These are phyloP conservation scores for Coffea canephora DNA, from an alignment of 257 asterid species.

Conservation along the genomic window DNA sequence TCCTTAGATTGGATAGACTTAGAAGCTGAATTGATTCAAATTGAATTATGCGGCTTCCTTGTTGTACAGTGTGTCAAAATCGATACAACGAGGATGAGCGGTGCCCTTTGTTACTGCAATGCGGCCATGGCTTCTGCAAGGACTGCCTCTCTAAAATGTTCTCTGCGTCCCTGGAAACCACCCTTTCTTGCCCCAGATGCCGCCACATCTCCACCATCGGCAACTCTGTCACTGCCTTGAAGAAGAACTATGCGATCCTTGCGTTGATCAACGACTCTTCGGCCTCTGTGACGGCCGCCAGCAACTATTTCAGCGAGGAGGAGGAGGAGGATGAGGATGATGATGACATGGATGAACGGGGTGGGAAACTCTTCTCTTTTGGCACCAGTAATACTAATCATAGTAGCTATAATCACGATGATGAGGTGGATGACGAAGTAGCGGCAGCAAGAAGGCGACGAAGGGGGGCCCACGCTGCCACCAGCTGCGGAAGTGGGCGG, in stretches of 20 bases:
- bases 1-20: neutral
- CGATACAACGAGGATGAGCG: constrained; percentile 89
- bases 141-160: constrained; percentile 85
- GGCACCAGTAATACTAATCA: constrained; percentile 24
- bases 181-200: constrained; percentile 94
- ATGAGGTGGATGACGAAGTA: constrained; percentile 43
- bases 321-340: constrained; percentile 69
- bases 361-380: constrained; percentile 9
- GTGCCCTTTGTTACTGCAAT: constrained; percentile 93
- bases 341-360: constrained; percentile 51
- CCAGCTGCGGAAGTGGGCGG: constrained; percentile 38
- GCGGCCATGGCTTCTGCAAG: constrained; percentile 98
- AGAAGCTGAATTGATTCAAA: neutral
- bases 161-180: constrained; percentile 65
- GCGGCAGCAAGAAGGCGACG: constrained; percentile 26
- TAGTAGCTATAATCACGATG: constrained; percentile 8
- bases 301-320: constrained; percentile 39
- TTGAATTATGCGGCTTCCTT: constrained; percentile 62
- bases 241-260: constrained; percentile 77
- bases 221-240: constrained; percentile 79
- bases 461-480: constrained; percentile 26
- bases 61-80: constrained; percentile 89
- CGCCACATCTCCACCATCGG: constrained; percentile 91
- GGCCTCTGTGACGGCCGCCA: neutral
- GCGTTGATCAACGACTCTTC: constrained; percentile 51